A percentile compares a stretch with the other conserved stretches of the same genome.
Conservation (phyloP, 257 asterid genomes). For the Dorcoceras hygrometricum region DNA sequence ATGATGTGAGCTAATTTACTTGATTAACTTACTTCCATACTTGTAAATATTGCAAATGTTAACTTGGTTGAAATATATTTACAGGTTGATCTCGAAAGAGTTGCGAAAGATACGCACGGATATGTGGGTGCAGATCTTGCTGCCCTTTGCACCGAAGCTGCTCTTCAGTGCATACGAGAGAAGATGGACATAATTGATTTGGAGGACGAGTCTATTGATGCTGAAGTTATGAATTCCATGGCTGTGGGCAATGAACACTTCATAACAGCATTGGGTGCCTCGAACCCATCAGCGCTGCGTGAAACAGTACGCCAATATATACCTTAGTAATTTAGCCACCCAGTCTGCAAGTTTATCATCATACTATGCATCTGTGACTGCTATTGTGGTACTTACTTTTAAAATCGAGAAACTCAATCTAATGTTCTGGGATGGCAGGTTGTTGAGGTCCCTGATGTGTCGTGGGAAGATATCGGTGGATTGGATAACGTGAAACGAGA, state of each 20-base stretch:
- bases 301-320: conserved; percentile 37
- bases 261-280: conserved; percentile 38
- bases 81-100: conserved; percentile 54
- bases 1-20: conserved; percentile 35
- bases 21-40: background rate
- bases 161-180: conserved; percentile 56
- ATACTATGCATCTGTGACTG: background rate
- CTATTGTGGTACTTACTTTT: background rate
- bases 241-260: conserved; percentile 53
- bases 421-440: conserved; percentile 31
- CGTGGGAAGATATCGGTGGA: conserved; percentile 61
- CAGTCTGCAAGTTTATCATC: background rate
- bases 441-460: conserved; percentile 53
- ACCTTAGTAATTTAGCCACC: background rate
- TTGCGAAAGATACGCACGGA: conserved; percentile 47
- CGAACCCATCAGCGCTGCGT: conserved; percentile 55
- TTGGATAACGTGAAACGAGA: conserved; percentile 47
- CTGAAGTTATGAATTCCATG: conserved; percentile 49
- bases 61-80: background rate
- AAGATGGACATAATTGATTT: conserved; percentile 53
- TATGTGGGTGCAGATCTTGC: conserved; percentile 52
- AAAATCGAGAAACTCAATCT: background rate
- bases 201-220: conserved; percentile 50
- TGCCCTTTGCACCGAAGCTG: conserved; percentile 53
- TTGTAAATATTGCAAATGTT: background rate